These are phyloP conservation scores for Phytophthora boehmeriae DNA, from an alignment of 352 stramenopile species.

Conservation along the genomic window DNA sequence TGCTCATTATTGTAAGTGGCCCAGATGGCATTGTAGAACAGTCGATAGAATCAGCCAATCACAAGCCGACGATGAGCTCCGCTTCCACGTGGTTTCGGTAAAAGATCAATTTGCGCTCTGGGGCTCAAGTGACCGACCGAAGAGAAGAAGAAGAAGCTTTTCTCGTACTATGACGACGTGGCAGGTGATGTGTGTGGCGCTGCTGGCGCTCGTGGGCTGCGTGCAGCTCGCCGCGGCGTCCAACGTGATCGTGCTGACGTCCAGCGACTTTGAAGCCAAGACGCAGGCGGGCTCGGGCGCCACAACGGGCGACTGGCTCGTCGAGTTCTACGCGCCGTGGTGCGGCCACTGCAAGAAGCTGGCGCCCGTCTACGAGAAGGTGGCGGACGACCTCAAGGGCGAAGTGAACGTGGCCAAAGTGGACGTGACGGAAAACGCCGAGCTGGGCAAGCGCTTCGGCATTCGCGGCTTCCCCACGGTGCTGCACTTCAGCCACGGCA, in stretches of 20 bases:
- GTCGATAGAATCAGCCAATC: too few species aligned
- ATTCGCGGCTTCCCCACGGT: slow-evolving; percentile 84
- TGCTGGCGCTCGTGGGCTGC: slow-evolving; percentile 30
- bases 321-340: slow-evolving; percentile 87
- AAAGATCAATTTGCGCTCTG: not conserved
- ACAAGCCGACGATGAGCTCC: too few species aligned
- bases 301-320: slow-evolving; percentile 92
- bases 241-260: slow-evolving; percentile 69
- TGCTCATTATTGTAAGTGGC: not conserved
- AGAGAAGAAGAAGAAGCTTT: not conserved
- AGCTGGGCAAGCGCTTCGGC: slow-evolving; percentile 83
- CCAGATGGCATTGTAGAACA: too few species aligned
- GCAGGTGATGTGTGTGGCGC: slow-evolving; percentile 29
- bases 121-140: not conserved
- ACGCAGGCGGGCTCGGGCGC: slow-evolving; percentile 90
- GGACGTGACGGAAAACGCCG: slow-evolving; percentile 78
- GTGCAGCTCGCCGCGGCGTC: slow-evolving; percentile 30
- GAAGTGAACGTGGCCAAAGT: slow-evolving; percentile 92
- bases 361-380: slow-evolving; percentile 76
- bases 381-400: slow-evolving; percentile 85
- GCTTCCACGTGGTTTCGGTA: not conserved
- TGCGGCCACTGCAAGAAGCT: slow-evolving; percentile 71
- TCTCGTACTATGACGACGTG: slow-evolving; percentile 17
- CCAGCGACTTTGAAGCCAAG: slow-evolving; percentile 87
- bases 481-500: slow-evolving; percentile 77